Base-by-base conservation (phyloP, 208 protist species). In the Angomonas ambiguus region DNA sequence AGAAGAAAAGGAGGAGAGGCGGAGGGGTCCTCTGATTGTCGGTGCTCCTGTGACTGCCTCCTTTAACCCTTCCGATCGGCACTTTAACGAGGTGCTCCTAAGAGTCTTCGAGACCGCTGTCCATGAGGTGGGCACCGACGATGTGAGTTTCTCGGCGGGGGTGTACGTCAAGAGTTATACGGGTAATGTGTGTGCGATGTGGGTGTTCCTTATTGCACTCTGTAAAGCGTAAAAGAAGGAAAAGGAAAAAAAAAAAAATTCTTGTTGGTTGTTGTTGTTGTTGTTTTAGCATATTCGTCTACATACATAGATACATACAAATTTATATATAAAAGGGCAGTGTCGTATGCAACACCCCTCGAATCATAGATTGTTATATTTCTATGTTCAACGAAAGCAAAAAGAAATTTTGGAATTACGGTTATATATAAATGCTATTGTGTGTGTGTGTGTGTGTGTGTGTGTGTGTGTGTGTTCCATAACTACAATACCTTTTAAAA, bases 151-250 rank as follows among this genome's bases (percentile, higher is more conserved):
- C 57, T 82, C 82, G 0, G 71, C 79, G 32, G 88, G 74, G 13
- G 78, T 86, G 53, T 87, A 94, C 69, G 88, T 90, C 38, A 90
- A 87, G 78, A 83, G 83, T 38, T 94, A 88, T 74, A 91, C 76
- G 2, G 74, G 69, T n/a, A 76, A 89, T 35, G 83, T 90, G n/a
- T 86, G 74, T 58, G 82, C 85, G 25, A 88, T 92, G 79, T 94
- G 82, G 80, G 77, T 86, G 25, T 90, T 92, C 51, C 65, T 94
- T 5, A 76, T 85, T 3, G 88, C 85, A 55, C 70, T 93, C 16
- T 93, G 76, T 59, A 67, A 69, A 34, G 66, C 49, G 38, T 58
- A 63, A 11, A 30, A 67, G 13, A 27, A 64, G 2, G 41, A 62
- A 4, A 24, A 0, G 25, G 25, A 60, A 2, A 57, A 45, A 34